Base-by-base conservation (phyloP, 2,329 filamentous ascomycete species). In the Clonostachys rosea region DNA sequence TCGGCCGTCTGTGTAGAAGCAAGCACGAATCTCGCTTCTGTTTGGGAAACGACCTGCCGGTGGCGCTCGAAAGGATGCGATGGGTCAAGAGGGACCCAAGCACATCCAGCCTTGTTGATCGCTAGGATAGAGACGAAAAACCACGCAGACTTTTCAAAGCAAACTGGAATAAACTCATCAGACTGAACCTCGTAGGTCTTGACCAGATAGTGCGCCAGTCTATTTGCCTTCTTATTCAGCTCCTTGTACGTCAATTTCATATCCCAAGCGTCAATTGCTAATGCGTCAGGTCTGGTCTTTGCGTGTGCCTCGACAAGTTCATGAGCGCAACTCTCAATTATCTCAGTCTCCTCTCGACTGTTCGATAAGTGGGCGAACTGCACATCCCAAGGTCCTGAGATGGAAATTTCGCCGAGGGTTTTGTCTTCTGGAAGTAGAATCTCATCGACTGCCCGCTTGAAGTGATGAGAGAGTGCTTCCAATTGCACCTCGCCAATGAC, bases 101-200 rank as follows among this genome's bases (percentile, higher is more conserved):
- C 65, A 3, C 63, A 70, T 9, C 74, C 74, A 13, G 71, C 58
- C 53, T 75, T 75, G 66, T 75, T 71, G 47, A 75, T 62, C 6
- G 63, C 71, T 9, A 76, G 54, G 5, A 75, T 66, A 0, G 69
- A 68, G 17, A 76, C 62, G 8, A 66, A 59, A 6, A 71, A 68
- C 71, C 69, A 74, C 50, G 59, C 60, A 34, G 70, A 74, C 54
- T 76, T 75, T 52, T 75, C 70, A 48, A 76, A 75, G 52, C 70
- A 74, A 14, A 76, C 36, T 1, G 18, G 44, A 7, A 45, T 39
- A 6, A 45, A n/a, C 8, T 45, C 44, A 13, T 20, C 44, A n/a
- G 34, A 18, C 20, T 34, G 10, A 13, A 43, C 48, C 7, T 45
- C 45, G 41, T 43, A 43, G 5, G n/a, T 17, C 4, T 47, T 45